Evolutionary conservation across 768 basidiomycete genomes (phyloP).

Genomic region (Kockovaella imperatae): DNA sequence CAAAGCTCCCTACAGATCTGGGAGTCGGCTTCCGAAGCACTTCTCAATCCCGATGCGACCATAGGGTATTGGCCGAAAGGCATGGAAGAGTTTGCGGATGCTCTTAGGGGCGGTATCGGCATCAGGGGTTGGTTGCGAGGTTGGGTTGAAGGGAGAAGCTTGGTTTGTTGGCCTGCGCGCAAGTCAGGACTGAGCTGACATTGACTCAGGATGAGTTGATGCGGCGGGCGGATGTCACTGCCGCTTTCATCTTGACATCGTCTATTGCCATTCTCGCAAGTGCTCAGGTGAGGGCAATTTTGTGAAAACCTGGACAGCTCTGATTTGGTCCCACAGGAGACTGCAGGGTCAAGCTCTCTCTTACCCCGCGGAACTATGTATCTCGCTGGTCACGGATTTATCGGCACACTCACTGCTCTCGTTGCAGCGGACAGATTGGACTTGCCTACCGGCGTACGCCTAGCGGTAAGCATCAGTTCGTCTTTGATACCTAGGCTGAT

Average conservation of each 20-base stretch:
- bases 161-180: constrained; percentile 16
- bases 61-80: constrained; percentile 32
- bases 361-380: constrained; percentile 32
- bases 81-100: constrained; percentile 31
- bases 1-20: constrained; percentile 30
- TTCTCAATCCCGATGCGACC: constrained; percentile 31
- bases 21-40: constrained; percentile 39
- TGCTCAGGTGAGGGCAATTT: constrained; percentile 22
- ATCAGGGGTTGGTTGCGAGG: constrained; percentile 32
- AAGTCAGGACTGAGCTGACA: background rate
- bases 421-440: constrained; percentile 36
- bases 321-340: constrained; percentile 15
- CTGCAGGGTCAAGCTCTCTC: constrained; percentile 11
- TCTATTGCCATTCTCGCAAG: constrained; percentile 39
- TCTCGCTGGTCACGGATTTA: constrained; percentile 42
- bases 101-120: constrained; percentile 8
- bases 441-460: constrained; percentile 31
- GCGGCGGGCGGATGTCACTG: constrained; percentile 35
- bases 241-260: constrained; percentile 40
- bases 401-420: constrained; percentile 39
- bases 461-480: constrained; percentile 22
- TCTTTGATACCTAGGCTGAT: background rate
- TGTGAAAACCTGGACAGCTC: background rate
- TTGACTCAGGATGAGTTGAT: constrained; percentile 34
- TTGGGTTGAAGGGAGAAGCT: constrained; percentile 37